Base-by-base conservation (phyloP, 495 filamentous ascomycete genomes). In the Neurospora sp. region DNA sequence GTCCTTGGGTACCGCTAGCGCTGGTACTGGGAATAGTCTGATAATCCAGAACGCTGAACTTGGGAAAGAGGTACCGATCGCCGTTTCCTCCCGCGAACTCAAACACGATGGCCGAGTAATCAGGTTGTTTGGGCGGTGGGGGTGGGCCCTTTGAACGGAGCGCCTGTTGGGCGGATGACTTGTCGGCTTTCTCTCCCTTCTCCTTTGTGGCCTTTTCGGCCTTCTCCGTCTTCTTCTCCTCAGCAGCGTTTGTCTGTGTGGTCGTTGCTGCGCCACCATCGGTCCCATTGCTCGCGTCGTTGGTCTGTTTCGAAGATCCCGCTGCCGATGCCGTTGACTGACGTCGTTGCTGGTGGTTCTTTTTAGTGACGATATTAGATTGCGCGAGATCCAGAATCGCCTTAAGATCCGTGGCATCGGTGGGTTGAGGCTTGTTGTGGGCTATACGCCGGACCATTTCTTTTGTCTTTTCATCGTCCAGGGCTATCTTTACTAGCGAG, bases 61-160 rank as follows among this genome's bases (percentile, higher is more conserved):
- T 94, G 0, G 96, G 96, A 78, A 99, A 96, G 22, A 94, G 80
- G 78, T 94, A 98, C 22, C 94, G 89, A 78, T 98, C 96, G 11
- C 94, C 94, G 10, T 89, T 91, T 40, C 91, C 89, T 69, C 90
- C 90, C 3, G 89, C 86, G 76, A 97, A 97, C 78, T 97, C 95
- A 71, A 99, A 92, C 11, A 94, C 89, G 3, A 97, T 85, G 18
- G 91, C 88, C 44, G 88, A 88, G 78, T 91, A 90, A 75, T 92
- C 88, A 8, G 89, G 83, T 70, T 89, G 88, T 39, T 79, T 76
- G 6, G 83, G 81, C 18, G 82, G 80, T 38, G 85, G 80, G n/a
- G 84, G 81, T 0, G 86, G 87, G 7, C 86, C 87, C 73, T 85
- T 89, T 38, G 86, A 87, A 22, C 83, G 84, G 8, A 87, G 80